A percentile compares a stretch with the other conserved stretches of the same genome.
phyloP scores from a whole-genome alignment of 1,284 basidiomycete species.

The Coriolopsis trogii region DNA sequence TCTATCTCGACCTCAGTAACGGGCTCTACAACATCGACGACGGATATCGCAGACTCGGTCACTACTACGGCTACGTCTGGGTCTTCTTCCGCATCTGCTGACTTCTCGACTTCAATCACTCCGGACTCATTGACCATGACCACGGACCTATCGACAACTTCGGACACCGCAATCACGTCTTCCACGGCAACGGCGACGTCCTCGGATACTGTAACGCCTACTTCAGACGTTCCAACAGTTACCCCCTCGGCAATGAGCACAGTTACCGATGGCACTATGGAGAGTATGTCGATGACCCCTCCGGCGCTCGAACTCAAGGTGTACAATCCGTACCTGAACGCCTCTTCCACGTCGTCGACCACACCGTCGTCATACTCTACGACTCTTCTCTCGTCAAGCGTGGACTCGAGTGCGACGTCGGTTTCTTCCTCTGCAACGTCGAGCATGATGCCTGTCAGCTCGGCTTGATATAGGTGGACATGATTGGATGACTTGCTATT shows the following conservation, averaged over 20 bases:
- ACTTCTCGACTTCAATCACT: slow-evolving; percentile 16
- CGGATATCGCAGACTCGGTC: no score
- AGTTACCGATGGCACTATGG: slow-evolving; percentile 20
- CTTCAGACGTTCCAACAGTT: slow-evolving; percentile 24
- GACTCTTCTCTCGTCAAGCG: no score
- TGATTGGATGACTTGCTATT: no score
- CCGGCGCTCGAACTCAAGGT: slow-evolving; percentile 21
- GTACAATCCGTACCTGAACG: slow-evolving; percentile 13
- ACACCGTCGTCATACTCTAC: no score
- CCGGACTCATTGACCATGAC: slow-evolving; percentile 9
- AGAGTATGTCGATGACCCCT: slow-evolving; percentile 18
- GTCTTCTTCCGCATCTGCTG: slow-evolving; percentile 1
- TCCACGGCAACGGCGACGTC: slow-evolving; percentile 12
- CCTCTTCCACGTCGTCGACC: neutral
- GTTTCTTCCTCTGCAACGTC: no score
- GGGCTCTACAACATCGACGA: no score
- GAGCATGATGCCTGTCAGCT: no score
- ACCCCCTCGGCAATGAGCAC: slow-evolving; percentile 15
- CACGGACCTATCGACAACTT: neutral
- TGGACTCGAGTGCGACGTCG: no score
- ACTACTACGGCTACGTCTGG: neutral
- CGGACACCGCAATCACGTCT: neutral
- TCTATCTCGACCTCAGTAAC: no score
- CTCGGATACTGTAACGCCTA: slow-evolving; percentile 6
- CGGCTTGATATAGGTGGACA: no score